These are phyloP conservation scores for Blastomyces parvus DNA, from an alignment of 2,329 filamentous ascomycete genomes.

Conservation along the genomic window DNA sequence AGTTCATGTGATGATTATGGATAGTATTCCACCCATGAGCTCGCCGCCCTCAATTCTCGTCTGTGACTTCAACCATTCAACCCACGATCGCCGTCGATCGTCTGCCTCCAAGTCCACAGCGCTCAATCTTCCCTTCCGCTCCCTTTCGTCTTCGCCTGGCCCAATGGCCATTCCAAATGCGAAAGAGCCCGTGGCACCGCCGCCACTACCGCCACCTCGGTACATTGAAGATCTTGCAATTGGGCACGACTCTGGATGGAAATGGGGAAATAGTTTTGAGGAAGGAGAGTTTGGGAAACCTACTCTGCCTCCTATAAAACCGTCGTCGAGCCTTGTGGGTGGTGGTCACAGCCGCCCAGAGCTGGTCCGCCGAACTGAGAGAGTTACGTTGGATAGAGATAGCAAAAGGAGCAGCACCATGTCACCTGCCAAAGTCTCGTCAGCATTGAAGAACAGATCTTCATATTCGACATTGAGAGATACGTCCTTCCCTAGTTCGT, in stretches of 20 bases:
- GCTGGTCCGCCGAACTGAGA: slow-evolving; percentile 23
- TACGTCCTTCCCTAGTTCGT: slow-evolving; percentile 7
- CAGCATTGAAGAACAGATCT: slow-evolving; percentile 1
- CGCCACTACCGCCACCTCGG: slow-evolving; percentile 55
- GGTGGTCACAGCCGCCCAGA: slow-evolving; percentile 32
- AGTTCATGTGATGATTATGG: slow-evolving; percentile 33
- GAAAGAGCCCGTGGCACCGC: slow-evolving; percentile 44
- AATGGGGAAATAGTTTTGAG: slow-evolving; percentile 49
- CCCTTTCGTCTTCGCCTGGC: slow-evolving; percentile 38
- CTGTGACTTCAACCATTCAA: slow-evolving; percentile 27
- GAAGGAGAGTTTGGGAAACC: slow-evolving; percentile 35
- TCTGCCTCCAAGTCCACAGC: slow-evolving; percentile 29
- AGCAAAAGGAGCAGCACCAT: slow-evolving; percentile 4
- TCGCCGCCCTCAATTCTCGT: slow-evolving; percentile 37
- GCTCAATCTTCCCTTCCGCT: slow-evolving; percentile 34
- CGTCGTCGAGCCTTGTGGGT: slow-evolving; percentile 43
- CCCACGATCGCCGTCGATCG: slow-evolving; percentile 22
- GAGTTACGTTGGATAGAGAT: slow-evolving; percentile 11
- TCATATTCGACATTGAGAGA: slow-evolving; percentile 5
- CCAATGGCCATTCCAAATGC: slow-evolving; percentile 56
- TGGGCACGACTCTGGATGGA: slow-evolving; percentile 54
- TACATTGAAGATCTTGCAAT: slow-evolving; percentile 47
- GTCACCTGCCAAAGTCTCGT: slow-evolving; percentile 9
- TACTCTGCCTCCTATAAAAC: slow-evolving; percentile 37
- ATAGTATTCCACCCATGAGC: slow-evolving; percentile 31